Conservation (phyloP, 2,329 filamentous ascomycete species). For the Xylariaceae sp. region DNA sequence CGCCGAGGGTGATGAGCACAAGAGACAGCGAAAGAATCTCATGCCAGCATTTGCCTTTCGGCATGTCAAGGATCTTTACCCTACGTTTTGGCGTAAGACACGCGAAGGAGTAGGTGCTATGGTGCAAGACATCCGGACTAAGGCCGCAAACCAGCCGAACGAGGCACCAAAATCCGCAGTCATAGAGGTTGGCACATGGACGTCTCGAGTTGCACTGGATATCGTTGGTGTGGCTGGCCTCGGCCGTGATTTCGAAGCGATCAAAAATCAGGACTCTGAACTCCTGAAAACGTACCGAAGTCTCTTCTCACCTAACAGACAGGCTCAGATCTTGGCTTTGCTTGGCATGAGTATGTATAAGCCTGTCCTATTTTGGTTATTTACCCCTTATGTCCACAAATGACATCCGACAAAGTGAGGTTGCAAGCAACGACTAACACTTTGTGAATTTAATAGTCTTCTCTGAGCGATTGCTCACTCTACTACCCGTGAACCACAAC, state of each 20-base stretch:
- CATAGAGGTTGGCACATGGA: conserved; percentile 59
- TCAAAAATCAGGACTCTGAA: conserved; percentile 55
- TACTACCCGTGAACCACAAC: conserved; percentile 69
- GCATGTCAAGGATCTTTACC: conserved; percentile 80
- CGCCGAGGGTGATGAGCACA: conserved; percentile 89
- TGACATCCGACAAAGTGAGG: no score
- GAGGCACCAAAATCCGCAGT: conserved; percentile 37
- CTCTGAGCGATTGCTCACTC: conserved; percentile 55
- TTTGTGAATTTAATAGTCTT: conserved; percentile 45
- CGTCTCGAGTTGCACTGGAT: conserved; percentile 65
- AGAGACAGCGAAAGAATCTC: conserved; percentile 71
- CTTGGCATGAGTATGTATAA: conserved; percentile 32
- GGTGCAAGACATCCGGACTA: conserved; percentile 42
- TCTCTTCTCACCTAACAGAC: conserved; percentile 50
- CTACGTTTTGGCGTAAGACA: conserved; percentile 77
- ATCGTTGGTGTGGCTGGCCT: conserved; percentile 72
- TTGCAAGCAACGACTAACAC: no score
- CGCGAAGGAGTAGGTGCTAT: conserved; percentile 64
- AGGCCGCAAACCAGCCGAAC: conserved; percentile 23
- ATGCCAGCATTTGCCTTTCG: conserved; percentile 82
- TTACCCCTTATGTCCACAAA: no score
- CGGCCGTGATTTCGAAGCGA: conserved; percentile 65
- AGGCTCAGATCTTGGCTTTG: conserved; percentile 54
- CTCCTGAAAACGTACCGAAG: conserved; percentile 55
- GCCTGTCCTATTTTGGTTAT: no score